phyloP scores from a whole-genome alignment of 2,329 filamentous ascomycete genomes.

The Sarocladium strictum region DNA sequence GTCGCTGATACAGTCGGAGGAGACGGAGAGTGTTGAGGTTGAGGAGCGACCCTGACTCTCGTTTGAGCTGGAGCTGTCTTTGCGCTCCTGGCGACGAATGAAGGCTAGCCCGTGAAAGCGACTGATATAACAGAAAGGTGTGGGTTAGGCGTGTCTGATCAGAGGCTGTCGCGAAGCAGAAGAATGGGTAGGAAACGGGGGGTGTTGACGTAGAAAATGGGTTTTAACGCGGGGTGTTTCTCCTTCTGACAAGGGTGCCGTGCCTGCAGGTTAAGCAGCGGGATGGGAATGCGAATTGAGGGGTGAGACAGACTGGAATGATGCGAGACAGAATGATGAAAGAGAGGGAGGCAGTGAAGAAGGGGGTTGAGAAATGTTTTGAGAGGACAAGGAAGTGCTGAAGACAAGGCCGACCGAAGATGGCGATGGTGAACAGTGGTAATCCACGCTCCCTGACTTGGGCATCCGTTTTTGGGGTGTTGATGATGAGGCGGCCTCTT shows the following conservation, averaged over 20 bases:
- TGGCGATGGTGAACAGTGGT: neutral
- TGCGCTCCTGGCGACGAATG: slow-evolving; percentile 9
- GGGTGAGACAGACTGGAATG: neutral
- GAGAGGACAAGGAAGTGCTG: neutral
- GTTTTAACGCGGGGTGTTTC: neutral
- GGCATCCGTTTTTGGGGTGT: neutral
- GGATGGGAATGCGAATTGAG: slow-evolving; percentile 5
- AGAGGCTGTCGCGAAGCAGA: neutral
- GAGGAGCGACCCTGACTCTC: slow-evolving; percentile 5
- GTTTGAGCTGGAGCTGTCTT: slow-evolving; percentile 11
- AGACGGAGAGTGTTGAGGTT: neutral
- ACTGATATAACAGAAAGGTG: neutral
- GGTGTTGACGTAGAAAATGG: slow-evolving; percentile 8
- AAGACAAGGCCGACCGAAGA: neutral
- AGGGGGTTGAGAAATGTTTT: neutral
- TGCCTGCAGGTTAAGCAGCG: neutral
- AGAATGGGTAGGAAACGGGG: neutral
- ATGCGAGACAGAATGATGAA: neutral
- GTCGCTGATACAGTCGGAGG: slow-evolving; percentile 9
- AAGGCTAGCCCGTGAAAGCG: slow-evolving; percentile 11
- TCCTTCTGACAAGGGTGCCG: neutral
- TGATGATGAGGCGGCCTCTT: neutral
- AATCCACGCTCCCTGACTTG: neutral
- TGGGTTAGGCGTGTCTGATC: neutral
- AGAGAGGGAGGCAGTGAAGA: neutral